Evolutionary conservation across 352 stramenopile species (phyloP).

Genomic region (Chrysophaeum taylorii): DNA sequence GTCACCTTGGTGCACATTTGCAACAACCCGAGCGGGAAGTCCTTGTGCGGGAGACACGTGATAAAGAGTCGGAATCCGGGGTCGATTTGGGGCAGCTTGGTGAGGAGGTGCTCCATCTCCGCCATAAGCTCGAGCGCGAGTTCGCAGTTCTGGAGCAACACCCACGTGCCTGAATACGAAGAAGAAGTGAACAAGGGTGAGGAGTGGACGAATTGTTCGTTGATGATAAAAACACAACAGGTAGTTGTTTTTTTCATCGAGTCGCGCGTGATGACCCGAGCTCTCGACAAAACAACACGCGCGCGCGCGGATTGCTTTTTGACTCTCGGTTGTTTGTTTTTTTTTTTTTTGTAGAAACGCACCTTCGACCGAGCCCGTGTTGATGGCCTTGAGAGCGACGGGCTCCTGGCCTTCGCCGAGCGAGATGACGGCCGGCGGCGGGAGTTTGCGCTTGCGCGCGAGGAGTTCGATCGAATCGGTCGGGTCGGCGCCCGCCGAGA

Average conservation of each 20-base stretch:
- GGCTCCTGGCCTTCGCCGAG: slow-evolving; percentile 95
- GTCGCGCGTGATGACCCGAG: too few species aligned
- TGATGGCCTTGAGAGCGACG: slow-evolving; percentile 91
- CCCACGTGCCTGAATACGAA: too few species aligned
- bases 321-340: too few species aligned
- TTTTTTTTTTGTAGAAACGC: too few species aligned
- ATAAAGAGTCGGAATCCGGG: slow-evolving; percentile 92
- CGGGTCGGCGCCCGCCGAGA: slow-evolving; percentile 90
- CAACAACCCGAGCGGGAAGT: slow-evolving; percentile 90
- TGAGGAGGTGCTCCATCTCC: slow-evolving; percentile 93
- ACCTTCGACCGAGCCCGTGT: slow-evolving; percentile 86
- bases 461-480: slow-evolving; percentile 94
- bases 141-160: slow-evolving; percentile 95
- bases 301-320: too few species aligned
- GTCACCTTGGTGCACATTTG: slow-evolving; percentile 99
- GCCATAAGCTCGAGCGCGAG: slow-evolving; percentile 94
- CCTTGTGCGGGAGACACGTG: slow-evolving; percentile 84
- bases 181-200: too few species aligned
- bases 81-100: slow-evolving; percentile 89
- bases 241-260: too few species aligned
- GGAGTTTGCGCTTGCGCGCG: slow-evolving; percentile 89
- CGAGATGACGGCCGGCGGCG: slow-evolving; percentile 85
- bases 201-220: too few species aligned
- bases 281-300: too few species aligned
- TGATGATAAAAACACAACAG: too few species aligned